Evolutionary conservation across 140 eudicot species (phyloP).

Genomic region (Ambrosia hybrid): DNA sequence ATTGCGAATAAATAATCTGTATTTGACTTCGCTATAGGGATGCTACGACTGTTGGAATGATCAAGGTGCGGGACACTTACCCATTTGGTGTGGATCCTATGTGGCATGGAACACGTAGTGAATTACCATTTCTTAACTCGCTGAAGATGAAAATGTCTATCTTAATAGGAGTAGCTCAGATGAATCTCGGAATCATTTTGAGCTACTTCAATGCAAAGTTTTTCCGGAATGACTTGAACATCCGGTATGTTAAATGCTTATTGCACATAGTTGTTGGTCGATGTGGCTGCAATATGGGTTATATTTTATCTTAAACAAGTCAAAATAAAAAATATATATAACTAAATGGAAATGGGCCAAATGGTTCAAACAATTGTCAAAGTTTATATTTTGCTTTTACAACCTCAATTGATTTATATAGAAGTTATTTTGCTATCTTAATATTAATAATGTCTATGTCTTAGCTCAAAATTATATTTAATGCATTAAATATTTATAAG

Average conservation of each 20-base stretch:
- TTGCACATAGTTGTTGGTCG: conserved; percentile 2
- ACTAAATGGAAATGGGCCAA: background rate
- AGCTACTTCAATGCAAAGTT: conserved; percentile 81
- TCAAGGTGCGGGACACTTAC: conserved; percentile 72
- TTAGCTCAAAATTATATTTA: background rate
- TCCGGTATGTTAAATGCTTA: conserved; percentile 47
- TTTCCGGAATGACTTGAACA: conserved; percentile 60
- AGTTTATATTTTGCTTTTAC: background rate
- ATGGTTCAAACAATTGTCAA: background rate
- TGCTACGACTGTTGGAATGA: conserved; percentile 70
- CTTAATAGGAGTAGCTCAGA: conserved; percentile 83
- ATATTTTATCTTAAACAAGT: background rate
- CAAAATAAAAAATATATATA: background rate
- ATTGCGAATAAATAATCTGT: background rate
- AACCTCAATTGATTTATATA: background rate
- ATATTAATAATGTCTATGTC: background rate
- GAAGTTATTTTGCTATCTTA: background rate
- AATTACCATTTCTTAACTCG: conserved; percentile 88
- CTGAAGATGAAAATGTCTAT: conserved; percentile 97
- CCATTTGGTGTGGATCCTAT: conserved; percentile 95
- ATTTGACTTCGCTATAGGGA: conserved; percentile 49
- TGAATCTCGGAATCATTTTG: conserved; percentile 85
- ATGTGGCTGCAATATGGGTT: too few species aligned
- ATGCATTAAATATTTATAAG: background rate
- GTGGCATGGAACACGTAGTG: conserved; percentile 92